A percentile compares a stretch with the other conserved stretches of the same genome.
Conservation (phyloP, 225 moss, liverwort and hornwort species). For the Neckera pumila region DNA sequence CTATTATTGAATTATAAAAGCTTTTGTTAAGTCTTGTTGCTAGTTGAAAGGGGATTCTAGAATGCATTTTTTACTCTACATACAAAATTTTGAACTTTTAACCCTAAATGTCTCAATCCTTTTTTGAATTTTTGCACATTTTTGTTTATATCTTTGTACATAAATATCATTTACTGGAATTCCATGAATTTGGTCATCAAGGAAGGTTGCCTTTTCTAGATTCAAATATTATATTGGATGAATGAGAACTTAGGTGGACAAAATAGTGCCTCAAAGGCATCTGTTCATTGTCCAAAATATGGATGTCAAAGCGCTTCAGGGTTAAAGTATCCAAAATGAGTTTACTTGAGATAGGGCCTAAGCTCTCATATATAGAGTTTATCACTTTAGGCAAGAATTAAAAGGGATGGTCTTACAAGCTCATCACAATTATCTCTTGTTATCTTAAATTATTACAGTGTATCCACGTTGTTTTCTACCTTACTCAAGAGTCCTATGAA, state of each 20-base stretch:
- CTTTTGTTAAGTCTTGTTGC: not conserved
- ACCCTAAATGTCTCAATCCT: too few species aligned
- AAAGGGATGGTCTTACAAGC: rapidly evolving
- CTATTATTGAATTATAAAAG: not conserved
- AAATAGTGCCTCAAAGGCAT: too few species aligned
- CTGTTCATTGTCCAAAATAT: too few species aligned
- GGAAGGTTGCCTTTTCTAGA: too few species aligned
- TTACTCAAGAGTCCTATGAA: not conserved
- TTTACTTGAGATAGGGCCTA: rapidly evolving
- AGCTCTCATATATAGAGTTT: rapidly evolving
- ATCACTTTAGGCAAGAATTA: not conserved
- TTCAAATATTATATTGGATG: too few species aligned
- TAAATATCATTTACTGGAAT: too few species aligned
- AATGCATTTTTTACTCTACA: rapidly evolving
- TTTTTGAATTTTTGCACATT: too few species aligned
- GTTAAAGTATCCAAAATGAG: not conserved
- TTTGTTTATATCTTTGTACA: too few species aligned
- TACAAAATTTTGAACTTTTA: not conserved
- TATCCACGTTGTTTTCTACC: not conserved
- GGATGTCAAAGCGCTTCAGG: too few species aligned
- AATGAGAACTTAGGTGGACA: too few species aligned
- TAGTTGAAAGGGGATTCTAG: not conserved
- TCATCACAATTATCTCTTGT: not conserved
- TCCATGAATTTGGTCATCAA: too few species aligned
- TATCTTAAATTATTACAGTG: not conserved